Evolutionary conservation across 2,329 filamentous ascomycete genomes (phyloP).

Genomic region (Esteya vermicola): DNA sequence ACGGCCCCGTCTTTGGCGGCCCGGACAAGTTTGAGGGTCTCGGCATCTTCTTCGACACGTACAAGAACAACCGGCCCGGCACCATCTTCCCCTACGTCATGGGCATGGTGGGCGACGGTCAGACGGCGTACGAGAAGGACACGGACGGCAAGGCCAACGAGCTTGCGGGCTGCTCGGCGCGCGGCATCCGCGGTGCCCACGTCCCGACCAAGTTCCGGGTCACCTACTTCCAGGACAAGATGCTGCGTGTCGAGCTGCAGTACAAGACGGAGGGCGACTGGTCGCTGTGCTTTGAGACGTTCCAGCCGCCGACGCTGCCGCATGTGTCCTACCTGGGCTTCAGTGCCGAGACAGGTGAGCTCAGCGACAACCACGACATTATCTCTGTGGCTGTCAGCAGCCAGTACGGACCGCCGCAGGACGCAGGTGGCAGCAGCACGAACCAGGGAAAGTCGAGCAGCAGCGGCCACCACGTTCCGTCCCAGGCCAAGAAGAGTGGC

Average conservation of each 20-base stretch:
- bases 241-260: slow-evolving; percentile 76
- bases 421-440: slow-evolving; percentile 15
- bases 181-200: slow-evolving; percentile 69
- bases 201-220: slow-evolving; percentile 74
- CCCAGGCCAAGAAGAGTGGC: slow-evolving; percentile 28
- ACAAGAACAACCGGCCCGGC: slow-evolving; percentile 97
- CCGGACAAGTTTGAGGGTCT: slow-evolving; percentile 84
- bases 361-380: slow-evolving; percentile 97
- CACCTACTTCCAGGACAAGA: slow-evolving; percentile 95
- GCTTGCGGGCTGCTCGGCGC: slow-evolving; percentile 85
- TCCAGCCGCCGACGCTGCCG: slow-evolving; percentile 61
- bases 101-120: slow-evolving; percentile 92
- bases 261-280: slow-evolving; percentile 86
- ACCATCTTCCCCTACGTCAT: slow-evolving; percentile 95
- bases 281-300: slow-evolving; percentile 74
- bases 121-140: slow-evolving; percentile 79
- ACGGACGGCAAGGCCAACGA: slow-evolving; percentile 91
- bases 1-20: slow-evolving; percentile 77
- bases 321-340: slow-evolving; percentile 62
- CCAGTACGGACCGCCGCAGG: slow-evolving; percentile 52
- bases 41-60: slow-evolving; percentile 93
- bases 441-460: background rate
- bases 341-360: slow-evolving; percentile 83
- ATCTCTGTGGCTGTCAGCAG: slow-evolving; percentile 77
- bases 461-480: slow-evolving; percentile 9